phyloP scores from a whole-genome alignment of 75 land plant species.

The Pinus taeda region DNA sequence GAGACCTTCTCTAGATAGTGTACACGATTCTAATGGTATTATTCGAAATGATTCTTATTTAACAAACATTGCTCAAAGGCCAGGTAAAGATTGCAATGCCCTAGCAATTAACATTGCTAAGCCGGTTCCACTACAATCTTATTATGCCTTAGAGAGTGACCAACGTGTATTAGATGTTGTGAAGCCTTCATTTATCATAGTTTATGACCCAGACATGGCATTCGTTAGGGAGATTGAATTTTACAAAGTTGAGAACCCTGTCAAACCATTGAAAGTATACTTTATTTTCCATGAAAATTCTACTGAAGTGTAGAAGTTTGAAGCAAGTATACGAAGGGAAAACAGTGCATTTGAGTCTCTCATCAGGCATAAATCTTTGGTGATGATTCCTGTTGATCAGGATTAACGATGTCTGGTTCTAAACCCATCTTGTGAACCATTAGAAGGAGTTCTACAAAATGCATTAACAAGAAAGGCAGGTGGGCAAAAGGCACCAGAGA shows the following conservation, averaged over 20 bases:
- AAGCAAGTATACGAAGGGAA: too few relatives aligned
- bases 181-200: slow-evolving; percentile 79
- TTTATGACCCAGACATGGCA: slow-evolving; percentile 91
- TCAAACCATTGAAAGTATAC: too few relatives aligned
- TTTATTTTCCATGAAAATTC: slow-evolving; percentile 70
- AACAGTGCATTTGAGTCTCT: slow-evolving; percentile 16
- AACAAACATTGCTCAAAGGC: too few relatives aligned
- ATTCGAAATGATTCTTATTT: too few relatives aligned
- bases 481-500: slow-evolving; percentile 77
- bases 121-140: slow-evolving; percentile 61
- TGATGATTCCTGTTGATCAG: slow-evolving; percentile 18
- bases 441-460: slow-evolving; percentile 37
- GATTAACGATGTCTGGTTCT: slow-evolving; percentile 54
- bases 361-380: too few relatives aligned
- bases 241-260: too few relatives aligned
- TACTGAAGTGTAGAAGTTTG: slow-evolving; percentile 77
- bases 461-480: slow-evolving; percentile 88
- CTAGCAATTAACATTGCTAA: neutral
- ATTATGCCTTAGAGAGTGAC: slow-evolving; percentile 84
- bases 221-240: slow-evolving; percentile 98
- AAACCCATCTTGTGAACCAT: slow-evolving; percentile 34
- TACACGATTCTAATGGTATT: neutral
- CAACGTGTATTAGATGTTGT: slow-evolving; percentile 66
- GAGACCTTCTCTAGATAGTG: neutral
- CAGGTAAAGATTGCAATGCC: neutral